Conservation (phyloP, 495 filamentous ascomycete genomes). For the Massariosphaeria phaeospora region DNA sequence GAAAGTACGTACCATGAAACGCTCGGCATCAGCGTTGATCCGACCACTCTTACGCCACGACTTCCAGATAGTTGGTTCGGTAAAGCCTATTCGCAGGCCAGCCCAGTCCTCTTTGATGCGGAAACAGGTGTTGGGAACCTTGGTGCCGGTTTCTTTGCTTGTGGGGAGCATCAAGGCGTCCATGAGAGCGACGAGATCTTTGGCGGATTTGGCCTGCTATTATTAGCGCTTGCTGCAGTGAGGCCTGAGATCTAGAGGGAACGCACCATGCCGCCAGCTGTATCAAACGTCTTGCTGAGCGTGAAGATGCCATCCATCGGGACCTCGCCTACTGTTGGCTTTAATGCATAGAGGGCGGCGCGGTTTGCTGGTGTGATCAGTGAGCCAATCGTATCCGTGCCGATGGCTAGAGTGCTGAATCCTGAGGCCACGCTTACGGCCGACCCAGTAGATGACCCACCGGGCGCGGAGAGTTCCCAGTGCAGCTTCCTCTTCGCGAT, state of each 20-base stretch:
- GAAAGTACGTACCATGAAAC: constrained; percentile 31
- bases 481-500: constrained; percentile 31
- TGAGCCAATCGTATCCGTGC: constrained; percentile 36
- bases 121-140: constrained; percentile 14
- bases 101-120: constrained; percentile 31
- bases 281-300: constrained; percentile 33
- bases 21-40: constrained; percentile 30
- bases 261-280: constrained; percentile 32
- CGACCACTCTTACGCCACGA: constrained; percentile 27
- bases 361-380: constrained; percentile 37
- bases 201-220: constrained; percentile 33
- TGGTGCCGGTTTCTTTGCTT: constrained; percentile 16
- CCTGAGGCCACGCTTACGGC: constrained; percentile 35
- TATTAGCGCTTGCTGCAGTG: no score
- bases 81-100: constrained; percentile 26
- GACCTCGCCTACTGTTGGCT: constrained; percentile 33
- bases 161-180: constrained; percentile 34
- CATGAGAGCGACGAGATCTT: constrained; percentile 34
- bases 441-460: constrained; percentile 35
- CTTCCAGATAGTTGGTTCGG: constrained; percentile 31
- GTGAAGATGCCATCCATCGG: constrained; percentile 33
- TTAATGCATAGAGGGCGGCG: constrained; percentile 36
- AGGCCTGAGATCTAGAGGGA: no score
- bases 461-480: constrained; percentile 30
- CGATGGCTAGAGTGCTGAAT: constrained; percentile 36